Evolutionary conservation across 192 early-diverging fungal species (phyloP).

Genomic region (Rhizoclosmatium sp.): DNA sequence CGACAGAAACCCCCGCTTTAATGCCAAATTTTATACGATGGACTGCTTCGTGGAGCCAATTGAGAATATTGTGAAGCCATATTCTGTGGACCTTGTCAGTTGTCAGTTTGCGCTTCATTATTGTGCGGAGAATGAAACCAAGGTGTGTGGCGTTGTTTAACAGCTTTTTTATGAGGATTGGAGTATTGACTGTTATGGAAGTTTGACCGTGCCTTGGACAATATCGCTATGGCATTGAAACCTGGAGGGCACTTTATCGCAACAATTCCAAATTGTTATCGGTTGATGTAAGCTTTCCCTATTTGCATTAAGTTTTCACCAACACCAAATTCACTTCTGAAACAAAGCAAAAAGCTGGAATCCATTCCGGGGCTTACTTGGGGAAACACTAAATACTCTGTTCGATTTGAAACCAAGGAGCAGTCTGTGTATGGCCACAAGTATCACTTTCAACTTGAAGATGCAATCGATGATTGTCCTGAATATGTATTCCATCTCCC

Average conservation of each 20-base stretch:
- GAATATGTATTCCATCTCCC: conserved; percentile 93
- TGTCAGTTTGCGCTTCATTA: conserved; percentile 99
- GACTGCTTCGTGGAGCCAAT: conserved; percentile 77
- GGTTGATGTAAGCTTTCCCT: conserved; percentile 73
- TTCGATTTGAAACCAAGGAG: conserved; percentile 80
- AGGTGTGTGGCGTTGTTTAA: conserved; percentile 69
- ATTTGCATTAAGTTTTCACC: not conserved
- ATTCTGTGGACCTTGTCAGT: conserved; percentile 76
- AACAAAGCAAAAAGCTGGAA: conserved; percentile 48
- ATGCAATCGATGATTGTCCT: conserved; percentile 96
- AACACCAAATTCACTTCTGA: not conserved
- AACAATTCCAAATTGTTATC: conserved; percentile 92
- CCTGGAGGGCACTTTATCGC: conserved; percentile 87
- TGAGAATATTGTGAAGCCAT: conserved; percentile 10
- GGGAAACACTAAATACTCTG: conserved; percentile 90
- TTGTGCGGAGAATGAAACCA: conserved; percentile 85
- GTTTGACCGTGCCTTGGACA: conserved; percentile 72
- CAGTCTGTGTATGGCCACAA: conserved; percentile 76
- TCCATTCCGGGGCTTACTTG: conserved; percentile 61
- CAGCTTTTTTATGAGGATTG: conserved; percentile 75
- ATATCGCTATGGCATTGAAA: conserved; percentile 74
- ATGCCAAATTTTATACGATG: conserved; percentile 79
- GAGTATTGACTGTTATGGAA: conserved; percentile 63
- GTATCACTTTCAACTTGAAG: conserved; percentile 90
- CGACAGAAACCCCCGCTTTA: conserved; percentile 65